Evolutionary conservation across 306 rosid species (phyloP).

Genomic region (Hylodesmum podocarpum): DNA sequence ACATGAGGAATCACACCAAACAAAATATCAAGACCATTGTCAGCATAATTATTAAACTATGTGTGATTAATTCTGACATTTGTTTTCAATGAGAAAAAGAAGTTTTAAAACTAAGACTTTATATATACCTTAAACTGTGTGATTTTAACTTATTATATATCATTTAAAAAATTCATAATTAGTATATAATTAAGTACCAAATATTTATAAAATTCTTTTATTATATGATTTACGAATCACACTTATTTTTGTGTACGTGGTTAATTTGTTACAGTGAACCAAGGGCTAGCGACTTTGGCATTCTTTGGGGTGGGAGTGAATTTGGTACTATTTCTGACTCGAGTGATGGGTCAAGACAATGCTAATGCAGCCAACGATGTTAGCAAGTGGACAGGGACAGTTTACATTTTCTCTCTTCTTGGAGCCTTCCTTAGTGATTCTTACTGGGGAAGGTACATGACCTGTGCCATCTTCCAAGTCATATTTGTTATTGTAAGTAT

Average conservation of each 20-base stretch:
- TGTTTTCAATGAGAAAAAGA: neutral
- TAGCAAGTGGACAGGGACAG: slow-evolving; percentile 86
- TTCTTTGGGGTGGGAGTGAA: slow-evolving; percentile 88
- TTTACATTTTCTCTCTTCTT: slow-evolving; percentile 73
- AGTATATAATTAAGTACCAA: neutral
- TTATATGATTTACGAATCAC: neutral
- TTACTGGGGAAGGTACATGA: slow-evolving; percentile 60
- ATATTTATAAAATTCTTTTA: neutral
- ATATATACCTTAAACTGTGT: no score
- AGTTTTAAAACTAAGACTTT: no score
- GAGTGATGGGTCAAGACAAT: slow-evolving; percentile 76
- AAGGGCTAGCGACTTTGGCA: slow-evolving; percentile 82
- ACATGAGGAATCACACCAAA: neutral
- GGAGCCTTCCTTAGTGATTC: slow-evolving; percentile 89
- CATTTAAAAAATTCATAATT: no score
- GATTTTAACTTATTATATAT: no score
- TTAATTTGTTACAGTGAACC: slow-evolving; percentile 55
- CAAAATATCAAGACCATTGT: neutral
- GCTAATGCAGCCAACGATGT: slow-evolving; percentile 79
- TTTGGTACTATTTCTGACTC: slow-evolving; percentile 62
- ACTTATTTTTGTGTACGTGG: neutral
- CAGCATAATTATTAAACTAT: no score
- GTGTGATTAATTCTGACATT: neutral
- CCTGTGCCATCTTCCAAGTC: slow-evolving; percentile 41
- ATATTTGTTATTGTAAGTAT: slow-evolving; percentile 70